Percentiles rank a stretch among this genome's conserved stretches.
These are phyloP conservation scores for Pseudonitzschia delicatissima DNA, from an alignment of 108 stramenopile species.

Conservation along the genomic window DNA sequence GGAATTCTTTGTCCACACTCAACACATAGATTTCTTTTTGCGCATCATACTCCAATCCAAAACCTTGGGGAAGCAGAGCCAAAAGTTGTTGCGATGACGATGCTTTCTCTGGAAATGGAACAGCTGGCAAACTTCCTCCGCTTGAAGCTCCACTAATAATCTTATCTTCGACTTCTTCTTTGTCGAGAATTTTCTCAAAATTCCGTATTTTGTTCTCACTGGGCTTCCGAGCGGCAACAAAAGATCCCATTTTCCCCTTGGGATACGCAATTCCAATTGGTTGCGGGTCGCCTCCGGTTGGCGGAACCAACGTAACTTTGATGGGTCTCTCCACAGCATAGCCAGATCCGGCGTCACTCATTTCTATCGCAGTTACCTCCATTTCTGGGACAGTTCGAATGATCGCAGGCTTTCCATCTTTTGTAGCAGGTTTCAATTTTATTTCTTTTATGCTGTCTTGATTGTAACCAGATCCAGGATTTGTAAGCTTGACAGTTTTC, in stretches of 20 bases:
- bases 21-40: constrained; percentile 42
- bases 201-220: constrained; percentile 17
- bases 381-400: constrained; percentile 27
- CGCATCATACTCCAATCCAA: constrained; percentile 50
- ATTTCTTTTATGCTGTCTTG: constrained; percentile 22
- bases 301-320: constrained; percentile 19
- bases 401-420: not conserved
- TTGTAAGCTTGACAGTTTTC: constrained; percentile 33
- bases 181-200: constrained; percentile 10
- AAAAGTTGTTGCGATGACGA: constrained; percentile 46
- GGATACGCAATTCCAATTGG: constrained; percentile 12
- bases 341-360: constrained; percentile 49
- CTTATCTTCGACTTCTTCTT: not conserved
- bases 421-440: constrained; percentile 39
- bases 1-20: constrained; percentile 22
- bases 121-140: constrained; percentile 14
- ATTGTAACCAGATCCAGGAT: constrained; percentile 44
- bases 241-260: constrained; percentile 18
- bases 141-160: constrained; percentile 23
- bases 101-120: constrained; percentile 24
- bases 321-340: constrained; percentile 58
- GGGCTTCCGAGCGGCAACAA: constrained; percentile 1
- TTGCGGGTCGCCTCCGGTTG: constrained; percentile 12
- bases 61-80: constrained; percentile 50
- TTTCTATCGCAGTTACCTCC: constrained; percentile 37